These are phyloP conservation scores for Beta vulgaris DNA, from an alignment of 148 eudicot genomes.

Conservation along the genomic window DNA sequence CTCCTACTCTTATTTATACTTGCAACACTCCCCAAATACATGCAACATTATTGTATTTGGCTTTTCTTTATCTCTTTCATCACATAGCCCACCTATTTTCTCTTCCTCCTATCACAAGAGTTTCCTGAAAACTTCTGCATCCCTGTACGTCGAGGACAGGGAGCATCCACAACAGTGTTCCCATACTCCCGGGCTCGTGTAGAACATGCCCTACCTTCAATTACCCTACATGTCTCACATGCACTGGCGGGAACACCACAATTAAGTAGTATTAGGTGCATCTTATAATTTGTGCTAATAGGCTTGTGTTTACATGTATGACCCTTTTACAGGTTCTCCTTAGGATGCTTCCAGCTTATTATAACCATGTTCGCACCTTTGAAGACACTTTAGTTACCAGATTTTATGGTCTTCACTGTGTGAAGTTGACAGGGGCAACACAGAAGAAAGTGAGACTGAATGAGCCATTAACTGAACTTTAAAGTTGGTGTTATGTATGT, in stretches of 20 bases:
- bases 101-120: too few relatives aligned
- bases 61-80: too few relatives aligned
- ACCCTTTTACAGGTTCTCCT: slow-evolving; percentile 50
- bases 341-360: slow-evolving; percentile 82
- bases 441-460: slow-evolving; percentile 58
- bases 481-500: slow-evolving; percentile 1
- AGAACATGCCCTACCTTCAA: not conserved
- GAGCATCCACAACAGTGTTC: not conserved
- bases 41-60: too few relatives aligned
- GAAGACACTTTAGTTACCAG: slow-evolving; percentile 67
- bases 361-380: slow-evolving; percentile 52
- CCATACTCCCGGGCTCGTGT: not conserved
- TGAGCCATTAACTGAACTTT: not conserved
- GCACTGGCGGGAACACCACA: not conserved
- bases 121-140: too few relatives aligned
- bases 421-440: slow-evolving; percentile 59
- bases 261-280: not conserved
- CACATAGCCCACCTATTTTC: too few relatives aligned
- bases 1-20: too few relatives aligned
- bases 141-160: too few relatives aligned
- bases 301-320: not conserved
- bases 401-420: slow-evolving; percentile 74
- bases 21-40: too few relatives aligned
- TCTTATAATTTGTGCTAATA: not conserved
- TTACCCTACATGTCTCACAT: not conserved